Evolutionary conservation across 352 stramenopile species (phyloP), one percentile per base, ranked within the genome.

Genomic region (Elongisporangium anandrum): DNA sequence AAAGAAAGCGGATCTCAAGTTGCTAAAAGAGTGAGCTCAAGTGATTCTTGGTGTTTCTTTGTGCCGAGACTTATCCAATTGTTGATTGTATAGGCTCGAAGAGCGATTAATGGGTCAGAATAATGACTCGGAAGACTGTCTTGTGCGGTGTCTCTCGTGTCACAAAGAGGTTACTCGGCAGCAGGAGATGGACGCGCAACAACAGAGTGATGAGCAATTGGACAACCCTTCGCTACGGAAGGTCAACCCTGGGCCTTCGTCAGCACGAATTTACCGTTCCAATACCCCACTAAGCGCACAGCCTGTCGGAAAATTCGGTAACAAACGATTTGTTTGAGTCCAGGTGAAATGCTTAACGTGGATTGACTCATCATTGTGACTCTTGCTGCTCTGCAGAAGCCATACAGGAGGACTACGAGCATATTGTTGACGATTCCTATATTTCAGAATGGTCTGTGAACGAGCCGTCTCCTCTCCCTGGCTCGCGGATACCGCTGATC

Each of bases 61-160:
- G n/a, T n/a, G n/a, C n/a, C n/a, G n/a, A n/a, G n/a, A n/a, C n/a
- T n/a, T n/a, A n/a, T n/a, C n/a, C 29, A 13, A 39, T 13, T 39
- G 24, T 7, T 23, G 10, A 17, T 23, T 19, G 0, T 19, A n/a
- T 47, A 90, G 81, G 50, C 63, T 90, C 21, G 78, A 88, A 61
- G 71, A 73, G 3, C 65, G 73, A 4, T 57, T 88, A 17, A 66
- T 87, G 12, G 77, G 77, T 0, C 65, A 78, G 17, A 66, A 88
- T 10, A 61, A 59, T 0, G 76, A 87, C 20, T 68, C 65, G 13
- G 79, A 90, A 55, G 81, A 90, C 54, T 90, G 81, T 55, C 68
- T 90, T 0, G 66, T 90, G 23, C 81, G 81, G 0, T 88, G 81
- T 34, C 63, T 90, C 13, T 88, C 81, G 26, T 90, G 81, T 55